Conservation (phyloP, 2,329 filamentous ascomycete species). For the Tetracladium maxilliforme region DNA sequence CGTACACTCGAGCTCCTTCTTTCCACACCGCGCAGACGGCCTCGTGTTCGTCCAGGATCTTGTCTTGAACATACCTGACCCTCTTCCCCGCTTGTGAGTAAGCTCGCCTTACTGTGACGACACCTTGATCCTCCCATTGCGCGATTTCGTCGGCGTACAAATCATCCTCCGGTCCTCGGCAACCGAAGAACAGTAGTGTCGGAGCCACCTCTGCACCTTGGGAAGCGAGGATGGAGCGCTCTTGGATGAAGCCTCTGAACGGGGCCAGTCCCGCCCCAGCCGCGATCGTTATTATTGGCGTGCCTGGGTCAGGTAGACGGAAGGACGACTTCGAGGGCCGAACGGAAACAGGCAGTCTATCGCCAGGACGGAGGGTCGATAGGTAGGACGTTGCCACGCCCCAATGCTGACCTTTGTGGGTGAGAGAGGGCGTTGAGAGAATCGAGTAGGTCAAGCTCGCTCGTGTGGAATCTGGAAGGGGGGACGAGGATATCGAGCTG, state of each 20-base stretch:
- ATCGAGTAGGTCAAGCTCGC: too few species aligned
- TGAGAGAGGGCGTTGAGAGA: too few species aligned
- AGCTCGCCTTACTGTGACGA: conserved; percentile 15
- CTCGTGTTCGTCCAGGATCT: conserved; percentile 15
- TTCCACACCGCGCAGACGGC: too few species aligned
- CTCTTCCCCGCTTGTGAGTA: too few species aligned
- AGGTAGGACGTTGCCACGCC: too few species aligned
- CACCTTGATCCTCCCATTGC: conserved; percentile 11
- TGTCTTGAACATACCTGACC: conserved; percentile 23
- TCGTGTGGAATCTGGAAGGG: too few species aligned
- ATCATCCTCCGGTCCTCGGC: conserved; percentile 23
- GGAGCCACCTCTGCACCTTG: conserved; percentile 25
- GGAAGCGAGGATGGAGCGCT: conserved; percentile 23
- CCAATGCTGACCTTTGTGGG: too few species aligned
- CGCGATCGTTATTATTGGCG: conserved; percentile 34
- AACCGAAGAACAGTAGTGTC: conserved; percentile 32
- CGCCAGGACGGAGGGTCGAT: too few species aligned
- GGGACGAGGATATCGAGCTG: too few species aligned
- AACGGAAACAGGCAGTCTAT: too few species aligned
- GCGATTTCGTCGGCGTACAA: conserved; percentile 24
- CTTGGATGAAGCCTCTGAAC: conserved; percentile 29
- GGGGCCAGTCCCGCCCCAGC: conserved; percentile 31
- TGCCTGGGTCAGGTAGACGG: too few species aligned
- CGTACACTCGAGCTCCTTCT: conserved; percentile 21
- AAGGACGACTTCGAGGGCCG: too few species aligned